Conservation (phyloP, 139 green algal species). For the Tetradesmus obliquus region DNA sequence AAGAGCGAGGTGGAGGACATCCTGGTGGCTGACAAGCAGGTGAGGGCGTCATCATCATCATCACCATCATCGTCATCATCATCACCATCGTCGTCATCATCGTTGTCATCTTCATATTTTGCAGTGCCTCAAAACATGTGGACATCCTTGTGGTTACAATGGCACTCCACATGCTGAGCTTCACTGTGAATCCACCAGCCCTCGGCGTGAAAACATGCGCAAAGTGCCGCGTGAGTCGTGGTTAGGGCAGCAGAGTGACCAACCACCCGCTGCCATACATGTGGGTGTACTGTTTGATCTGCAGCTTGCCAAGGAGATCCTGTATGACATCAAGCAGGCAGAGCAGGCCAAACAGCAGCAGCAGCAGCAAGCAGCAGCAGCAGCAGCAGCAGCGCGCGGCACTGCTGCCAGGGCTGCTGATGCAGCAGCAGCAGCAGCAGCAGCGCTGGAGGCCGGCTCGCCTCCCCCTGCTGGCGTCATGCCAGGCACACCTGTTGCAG, state of each 20-base stretch:
- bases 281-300: background rate
- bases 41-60: background rate
- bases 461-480: conserved; percentile 29
- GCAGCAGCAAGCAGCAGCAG: conserved; percentile 29
- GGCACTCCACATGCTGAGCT: background rate
- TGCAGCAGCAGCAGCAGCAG: background rate
- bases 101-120: background rate
- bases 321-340: conserved; percentile 88
- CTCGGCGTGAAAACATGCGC: too few species aligned
- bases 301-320: conserved; percentile 82
- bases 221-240: too few species aligned
- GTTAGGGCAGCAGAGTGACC: too few species aligned
- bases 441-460: background rate
- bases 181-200: background rate
- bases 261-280: background rate
- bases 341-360: conserved; percentile 57
- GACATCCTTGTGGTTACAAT: background rate
- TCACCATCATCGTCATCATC: background rate
- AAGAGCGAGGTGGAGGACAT: conserved; percentile 91
- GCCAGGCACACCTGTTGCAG: conserved; percentile 50
- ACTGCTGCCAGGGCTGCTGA: background rate
- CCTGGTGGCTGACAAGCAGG: conserved; percentile 81
- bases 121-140: background rate
- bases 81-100: background rate
- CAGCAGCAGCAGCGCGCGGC: background rate